Evolutionary conservation across 139 green algal species (phyloP).

Genomic region (Gonium pectorale): DNA sequence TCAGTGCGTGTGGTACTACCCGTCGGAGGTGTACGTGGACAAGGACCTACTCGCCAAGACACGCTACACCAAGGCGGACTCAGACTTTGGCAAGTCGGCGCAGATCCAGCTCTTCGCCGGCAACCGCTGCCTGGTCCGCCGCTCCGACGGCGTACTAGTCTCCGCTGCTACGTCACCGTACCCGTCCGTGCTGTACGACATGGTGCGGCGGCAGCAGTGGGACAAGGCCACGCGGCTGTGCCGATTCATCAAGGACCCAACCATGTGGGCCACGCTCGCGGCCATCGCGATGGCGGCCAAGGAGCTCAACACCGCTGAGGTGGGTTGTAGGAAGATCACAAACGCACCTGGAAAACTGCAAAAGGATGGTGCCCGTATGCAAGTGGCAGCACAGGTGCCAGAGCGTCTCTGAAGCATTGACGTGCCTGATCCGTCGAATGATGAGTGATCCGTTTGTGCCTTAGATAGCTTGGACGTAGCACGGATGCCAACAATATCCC

Average conservation of each 20-base stretch:
- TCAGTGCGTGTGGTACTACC: constrained; percentile 82
- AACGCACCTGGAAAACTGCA: no score
- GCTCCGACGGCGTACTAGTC: constrained; percentile 72
- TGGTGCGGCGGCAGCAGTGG: constrained; percentile 70
- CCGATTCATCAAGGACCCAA: constrained; percentile 79
- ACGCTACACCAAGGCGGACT: constrained; percentile 59
- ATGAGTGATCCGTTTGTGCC: no score
- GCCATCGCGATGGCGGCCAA: constrained; percentile 72
- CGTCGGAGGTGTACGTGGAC: constrained; percentile 76
- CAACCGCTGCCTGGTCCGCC: constrained; percentile 57
- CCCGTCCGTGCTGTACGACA: constrained; percentile 73
- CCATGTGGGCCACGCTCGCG: constrained; percentile 83
- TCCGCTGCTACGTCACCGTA: constrained; percentile 63
- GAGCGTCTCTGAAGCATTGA: no score
- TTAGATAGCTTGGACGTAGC: no score
- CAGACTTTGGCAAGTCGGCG: constrained; percentile 66
- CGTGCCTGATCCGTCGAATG: no score
- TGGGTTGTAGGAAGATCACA: no score
- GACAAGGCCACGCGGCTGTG: constrained; percentile 81
- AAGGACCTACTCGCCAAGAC: constrained; percentile 73
- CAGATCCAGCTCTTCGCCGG: constrained; percentile 63
- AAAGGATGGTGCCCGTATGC: no score
- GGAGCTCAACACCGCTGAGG: constrained; percentile 81
- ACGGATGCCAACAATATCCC: no score
- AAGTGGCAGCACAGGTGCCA: no score